Evolutionary conservation across 441 rosid species (phyloP).

Genomic region (Populus hybrid): DNA sequence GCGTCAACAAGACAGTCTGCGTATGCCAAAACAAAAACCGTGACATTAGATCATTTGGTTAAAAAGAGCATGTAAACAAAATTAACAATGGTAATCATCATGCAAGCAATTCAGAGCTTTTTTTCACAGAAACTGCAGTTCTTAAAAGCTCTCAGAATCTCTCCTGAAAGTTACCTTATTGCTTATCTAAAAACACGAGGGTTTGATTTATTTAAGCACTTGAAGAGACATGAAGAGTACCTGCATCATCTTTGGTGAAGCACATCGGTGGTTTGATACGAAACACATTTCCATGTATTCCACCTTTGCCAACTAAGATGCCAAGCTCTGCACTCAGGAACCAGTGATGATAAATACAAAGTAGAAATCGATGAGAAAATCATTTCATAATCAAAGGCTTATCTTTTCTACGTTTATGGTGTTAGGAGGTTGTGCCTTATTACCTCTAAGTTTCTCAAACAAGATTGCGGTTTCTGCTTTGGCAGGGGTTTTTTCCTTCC

Average conservation of each 20-base stretch:
- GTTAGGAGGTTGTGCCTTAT: not conserved
- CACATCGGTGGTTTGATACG: conserved; percentile 95
- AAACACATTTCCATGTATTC: conserved; percentile 81
- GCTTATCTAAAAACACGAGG: not conserved
- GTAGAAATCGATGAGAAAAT: not conserved
- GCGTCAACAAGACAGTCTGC: conserved; percentile 93
- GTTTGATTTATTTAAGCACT: not conserved
- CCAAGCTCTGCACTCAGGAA: conserved; percentile 53
- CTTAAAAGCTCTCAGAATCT: not conserved
- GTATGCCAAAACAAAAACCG: not conserved
- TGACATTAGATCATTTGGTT: not conserved
- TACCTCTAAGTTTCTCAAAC: conserved; percentile 86
- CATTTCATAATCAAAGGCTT: not conserved
- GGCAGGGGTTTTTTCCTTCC: conserved; percentile 77
- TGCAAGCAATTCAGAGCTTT: not conserved
- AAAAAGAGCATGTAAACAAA: not conserved
- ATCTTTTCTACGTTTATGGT: not conserved
- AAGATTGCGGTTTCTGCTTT: conserved; percentile 72
- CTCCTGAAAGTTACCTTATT: not conserved
- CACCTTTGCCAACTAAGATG: conserved; percentile 87
- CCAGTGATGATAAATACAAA: conserved; percentile 1
- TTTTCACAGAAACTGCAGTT: not conserved
- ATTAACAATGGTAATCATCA: not conserved
- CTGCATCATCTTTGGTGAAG: conserved; percentile 88
- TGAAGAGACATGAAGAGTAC: conserved; percentile 27